phyloP scores from a whole-genome alignment of 257 asterid species.

The Sherardia arvensis region DNA sequence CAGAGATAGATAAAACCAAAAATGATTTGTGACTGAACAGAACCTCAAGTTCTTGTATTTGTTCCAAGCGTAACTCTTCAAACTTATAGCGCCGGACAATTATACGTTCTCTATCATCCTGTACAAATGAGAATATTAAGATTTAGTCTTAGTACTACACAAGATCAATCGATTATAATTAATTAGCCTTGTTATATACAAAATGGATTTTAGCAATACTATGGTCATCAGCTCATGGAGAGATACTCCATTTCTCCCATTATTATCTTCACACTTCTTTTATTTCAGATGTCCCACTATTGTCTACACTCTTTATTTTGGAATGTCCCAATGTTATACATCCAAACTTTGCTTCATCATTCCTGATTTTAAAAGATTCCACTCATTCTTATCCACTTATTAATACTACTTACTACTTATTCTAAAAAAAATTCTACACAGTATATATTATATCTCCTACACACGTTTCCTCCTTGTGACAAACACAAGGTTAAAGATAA shows the following conservation, averaged over 20 bases:
- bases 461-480: not conserved
- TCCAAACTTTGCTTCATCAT: no score
- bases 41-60: constrained; percentile 99
- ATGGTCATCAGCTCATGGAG: not conserved
- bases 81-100: constrained; percentile 84
- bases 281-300: not conserved
- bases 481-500: not conserved
- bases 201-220: not conserved
- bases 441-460: not conserved
- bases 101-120: constrained; percentile 93
- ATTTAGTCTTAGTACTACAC: not conserved
- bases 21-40: constrained; percentile 9
- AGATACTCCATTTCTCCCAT: not conserved
- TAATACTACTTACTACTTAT: no score
- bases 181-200: not conserved
- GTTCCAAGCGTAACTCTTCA: constrained; percentile 90
- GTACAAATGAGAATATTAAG: no score
- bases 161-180: not conserved
- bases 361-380: no score
- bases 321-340: no score
- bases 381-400: no score
- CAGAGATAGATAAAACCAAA: not conserved
- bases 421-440: no score
- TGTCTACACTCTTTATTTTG: not conserved
- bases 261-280: not conserved